phyloP scores from a whole-genome alignment of 1,284 basidiomycete species.

The Irpex rosettiformis region DNA sequence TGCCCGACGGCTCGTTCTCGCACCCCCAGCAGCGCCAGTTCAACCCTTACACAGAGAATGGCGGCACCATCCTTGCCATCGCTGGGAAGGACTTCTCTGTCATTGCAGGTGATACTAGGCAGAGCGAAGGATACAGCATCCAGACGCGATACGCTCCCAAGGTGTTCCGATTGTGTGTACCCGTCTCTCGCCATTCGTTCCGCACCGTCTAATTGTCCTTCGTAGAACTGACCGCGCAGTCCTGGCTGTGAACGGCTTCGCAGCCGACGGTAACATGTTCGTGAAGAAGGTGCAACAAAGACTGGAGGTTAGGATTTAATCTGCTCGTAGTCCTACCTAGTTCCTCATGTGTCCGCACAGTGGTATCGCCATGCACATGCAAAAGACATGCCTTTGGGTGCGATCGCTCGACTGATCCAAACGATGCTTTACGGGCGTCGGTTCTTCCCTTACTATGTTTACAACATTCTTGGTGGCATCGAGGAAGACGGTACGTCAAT shows the following conservation, averaged over 20 bases:
- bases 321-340: conserved; percentile 7
- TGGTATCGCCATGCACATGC: conserved; percentile 95
- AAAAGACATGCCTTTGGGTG: conserved; percentile 89
- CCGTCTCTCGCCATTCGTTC: conserved; percentile 3
- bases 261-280: conserved; percentile 94
- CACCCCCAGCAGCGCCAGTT: conserved; percentile 64
- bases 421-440: conserved; percentile 93
- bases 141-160: conserved; percentile 96
- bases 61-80: conserved; percentile 93
- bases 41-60: conserved; percentile 89
- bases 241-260: conserved; percentile 92
- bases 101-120: conserved; percentile 92
- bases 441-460: conserved; percentile 96
- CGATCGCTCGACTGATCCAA: conserved; percentile 92
- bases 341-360: conserved; percentile 36
- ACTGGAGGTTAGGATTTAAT: conserved; percentile 64
- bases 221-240: conserved; percentile 88
- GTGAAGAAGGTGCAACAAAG: conserved; percentile 93
- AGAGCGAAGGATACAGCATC: conserved; percentile 92
- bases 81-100: conserved; percentile 89
- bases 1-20: conserved; percentile 34
- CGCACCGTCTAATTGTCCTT: conserved; percentile 11
- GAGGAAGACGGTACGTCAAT: conserved; percentile 83
- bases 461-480: conserved; percentile 92
- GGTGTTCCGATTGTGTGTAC: conserved; percentile 75